Base-by-base conservation (phyloP, 257 asterid genomes). In the Eucommia ulmoides region DNA sequence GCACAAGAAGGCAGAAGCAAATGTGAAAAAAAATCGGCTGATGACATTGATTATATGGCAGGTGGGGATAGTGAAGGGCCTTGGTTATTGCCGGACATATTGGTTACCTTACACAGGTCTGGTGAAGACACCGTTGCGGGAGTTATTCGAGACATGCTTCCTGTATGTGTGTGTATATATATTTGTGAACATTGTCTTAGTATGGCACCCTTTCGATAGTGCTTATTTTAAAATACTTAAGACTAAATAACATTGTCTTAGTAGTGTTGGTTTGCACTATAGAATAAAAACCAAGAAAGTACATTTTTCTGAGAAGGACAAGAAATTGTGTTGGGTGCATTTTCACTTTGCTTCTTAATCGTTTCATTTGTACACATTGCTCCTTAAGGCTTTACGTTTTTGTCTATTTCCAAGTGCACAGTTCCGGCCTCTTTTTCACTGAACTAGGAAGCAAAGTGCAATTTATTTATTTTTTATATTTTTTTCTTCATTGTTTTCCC, bases 51-150 rank as follows among this genome's bases (percentile, higher is more conserved):
- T 35, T 60, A 20, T 45, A 42, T 65, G 62, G 62, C 75, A 84
- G 98, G 96, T 58, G 73, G 68, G 45, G 98, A 89, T 26, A 74
- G 58, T 44, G 98, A 85, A 67, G 93, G 94, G 50, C 94, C 84
- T 20, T 82, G 93, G 96, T 59, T 85, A 51, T 65, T 82, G 62
- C 79, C 96, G 0, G 94, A 80, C 47, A 82, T 89, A 54, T 54
- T 86, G 82, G 92, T 89, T 66, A 82, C 60, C 58, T 69, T 89
- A 19, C 96, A 72, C 10, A 80, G 73, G 69, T 50, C 79, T 58
- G 89, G 84, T 45, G 94, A 82, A 1, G 98, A 85, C 25, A 64
- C 29, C 65, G 50, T 60, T 41, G 26, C 58, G 8, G 98, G 98
- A 64, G 91, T 89, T 49, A 66, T 80, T 20, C 67, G 73, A 54